Evolutionary conservation across 1,284 basidiomycete genomes (phyloP).

Genomic region (Porodaedalea pini): DNA sequence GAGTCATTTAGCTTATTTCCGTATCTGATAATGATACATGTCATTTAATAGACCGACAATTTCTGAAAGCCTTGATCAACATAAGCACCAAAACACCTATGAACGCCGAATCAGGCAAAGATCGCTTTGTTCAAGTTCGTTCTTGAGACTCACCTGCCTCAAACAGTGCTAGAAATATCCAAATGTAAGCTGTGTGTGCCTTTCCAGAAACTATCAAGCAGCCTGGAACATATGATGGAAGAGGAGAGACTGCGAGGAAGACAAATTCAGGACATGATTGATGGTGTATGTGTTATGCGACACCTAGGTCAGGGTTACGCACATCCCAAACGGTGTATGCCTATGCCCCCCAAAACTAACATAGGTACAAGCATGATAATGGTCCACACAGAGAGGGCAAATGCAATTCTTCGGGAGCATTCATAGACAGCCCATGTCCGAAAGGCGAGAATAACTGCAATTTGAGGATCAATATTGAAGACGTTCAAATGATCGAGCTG

Average conservation of each 20-base stretch:
- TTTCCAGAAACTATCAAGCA: neutral
- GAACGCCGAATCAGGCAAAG: too few species aligned
- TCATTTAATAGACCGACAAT: neutral
- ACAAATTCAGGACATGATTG: too few species aligned
- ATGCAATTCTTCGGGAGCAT: neutral
- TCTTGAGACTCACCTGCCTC: neutral
- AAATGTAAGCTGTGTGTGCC: neutral
- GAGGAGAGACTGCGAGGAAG: neutral
- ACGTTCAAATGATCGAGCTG: neutral
- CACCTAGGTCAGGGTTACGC: neutral
- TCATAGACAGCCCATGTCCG: constrained; percentile 5
- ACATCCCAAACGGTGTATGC: neutral
- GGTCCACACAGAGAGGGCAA: neutral
- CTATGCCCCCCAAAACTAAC: neutral
- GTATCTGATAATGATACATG: too few species aligned
- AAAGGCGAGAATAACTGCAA: neutral
- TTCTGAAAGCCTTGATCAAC: constrained; percentile 1
- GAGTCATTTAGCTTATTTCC: neutral
- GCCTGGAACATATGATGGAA: neutral
- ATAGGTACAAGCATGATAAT: neutral
- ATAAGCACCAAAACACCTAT: neutral
- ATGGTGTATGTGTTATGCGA: too few species aligned
- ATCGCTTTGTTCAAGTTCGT: neutral
- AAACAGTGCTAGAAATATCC: neutral
- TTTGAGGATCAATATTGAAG: neutral